Conservation (phyloP, 2,329 filamentous ascomycete species). For the Trichoderma cornu-damae region DNA sequence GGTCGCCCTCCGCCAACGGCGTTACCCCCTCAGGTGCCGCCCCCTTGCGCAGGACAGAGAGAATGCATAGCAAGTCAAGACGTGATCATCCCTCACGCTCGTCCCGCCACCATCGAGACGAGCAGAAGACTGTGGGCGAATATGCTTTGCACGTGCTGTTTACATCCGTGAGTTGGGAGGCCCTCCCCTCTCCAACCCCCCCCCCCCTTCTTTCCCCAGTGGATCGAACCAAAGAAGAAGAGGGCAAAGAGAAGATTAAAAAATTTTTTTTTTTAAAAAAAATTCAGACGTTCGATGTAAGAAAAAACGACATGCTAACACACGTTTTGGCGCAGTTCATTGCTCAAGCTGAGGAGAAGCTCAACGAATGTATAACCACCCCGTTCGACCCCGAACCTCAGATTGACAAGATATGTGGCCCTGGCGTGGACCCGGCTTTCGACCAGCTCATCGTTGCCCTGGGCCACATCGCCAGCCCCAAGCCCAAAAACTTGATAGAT, state of each 20-base stretch:
- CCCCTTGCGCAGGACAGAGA: constrained; percentile 51
- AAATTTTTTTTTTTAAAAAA: too few relatives aligned
- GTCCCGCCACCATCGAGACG: constrained; percentile 63
- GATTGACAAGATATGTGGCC: constrained; percentile 86
- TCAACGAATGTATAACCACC: constrained; percentile 78
- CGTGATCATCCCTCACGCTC: constrained; percentile 76
- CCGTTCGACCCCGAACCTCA: constrained; percentile 75
- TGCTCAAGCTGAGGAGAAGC: constrained; percentile 91
- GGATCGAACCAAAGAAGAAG: too few relatives aligned
- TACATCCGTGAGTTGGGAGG: constrained; percentile 61
- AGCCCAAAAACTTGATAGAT: constrained; percentile 92
- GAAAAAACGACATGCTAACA: neutral
- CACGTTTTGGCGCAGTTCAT: constrained; percentile 62
- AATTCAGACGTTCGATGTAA: too few relatives aligned
- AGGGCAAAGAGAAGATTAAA: too few relatives aligned
- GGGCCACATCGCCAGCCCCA: constrained; percentile 88
- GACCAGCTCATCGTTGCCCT: constrained; percentile 91
- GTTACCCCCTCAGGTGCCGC: constrained; percentile 38
- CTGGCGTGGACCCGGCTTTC: constrained; percentile 79
- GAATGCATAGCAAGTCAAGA: constrained; percentile 62
- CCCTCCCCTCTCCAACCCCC: too few relatives aligned
- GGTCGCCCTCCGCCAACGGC: constrained; percentile 45
- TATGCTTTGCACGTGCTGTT: constrained; percentile 96
- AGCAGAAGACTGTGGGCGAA: constrained; percentile 92
- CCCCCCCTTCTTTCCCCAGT: too few relatives aligned